These are phyloP conservation scores for Psilocybe sp. DNA, from an alignment of 768 basidiomycete species.

Conservation along the genomic window DNA sequence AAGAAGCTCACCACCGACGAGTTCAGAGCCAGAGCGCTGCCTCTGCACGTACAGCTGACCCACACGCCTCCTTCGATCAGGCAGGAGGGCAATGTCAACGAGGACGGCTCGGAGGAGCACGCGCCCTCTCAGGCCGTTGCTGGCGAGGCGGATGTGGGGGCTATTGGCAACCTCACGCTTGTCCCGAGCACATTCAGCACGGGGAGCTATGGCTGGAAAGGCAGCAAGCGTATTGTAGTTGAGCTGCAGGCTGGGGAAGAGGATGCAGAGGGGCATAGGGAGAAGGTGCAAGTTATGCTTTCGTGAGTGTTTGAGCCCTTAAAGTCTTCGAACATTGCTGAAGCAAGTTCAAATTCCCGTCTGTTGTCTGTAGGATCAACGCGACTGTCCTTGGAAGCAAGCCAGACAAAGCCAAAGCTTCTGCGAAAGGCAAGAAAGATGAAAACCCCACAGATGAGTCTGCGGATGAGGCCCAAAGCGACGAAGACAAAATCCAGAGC, in stretches of 20 bases:
- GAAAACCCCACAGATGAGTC: slow-evolving; percentile 18
- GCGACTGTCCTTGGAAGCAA: slow-evolving; percentile 30
- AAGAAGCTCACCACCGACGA: slow-evolving; percentile 41
- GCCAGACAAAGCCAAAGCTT: slow-evolving; percentile 16
- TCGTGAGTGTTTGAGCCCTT: slow-evolving; percentile 45
- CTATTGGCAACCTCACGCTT: slow-evolving; percentile 55
- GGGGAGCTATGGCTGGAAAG: slow-evolving; percentile 87
- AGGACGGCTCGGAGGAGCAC: slow-evolving; percentile 11
- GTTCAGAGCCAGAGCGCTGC: slow-evolving; percentile 66
- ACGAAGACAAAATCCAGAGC: background rate
- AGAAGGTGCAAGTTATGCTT: slow-evolving; percentile 71
- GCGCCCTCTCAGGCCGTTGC: slow-evolving; percentile 25
- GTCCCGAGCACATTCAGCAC: slow-evolving; percentile 62
- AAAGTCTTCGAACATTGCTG: background rate
- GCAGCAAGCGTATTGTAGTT: slow-evolving; percentile 61
- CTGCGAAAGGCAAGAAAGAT: slow-evolving; percentile 19
- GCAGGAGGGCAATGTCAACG: slow-evolving; percentile 11
- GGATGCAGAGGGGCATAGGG: slow-evolving; percentile 44
- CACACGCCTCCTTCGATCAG: slow-evolving; percentile 53
- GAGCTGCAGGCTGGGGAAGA: slow-evolving; percentile 54
- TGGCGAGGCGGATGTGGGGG: slow-evolving; percentile 57
- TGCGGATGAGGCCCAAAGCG: slow-evolving; percentile 5
- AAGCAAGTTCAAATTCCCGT: slow-evolving; percentile 4
- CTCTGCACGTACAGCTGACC: slow-evolving; percentile 66
- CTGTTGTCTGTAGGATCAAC: slow-evolving; percentile 52